Evolutionary conservation across 306 rosid genomes (phyloP).

Genomic region (Medicago lupulina): DNA sequence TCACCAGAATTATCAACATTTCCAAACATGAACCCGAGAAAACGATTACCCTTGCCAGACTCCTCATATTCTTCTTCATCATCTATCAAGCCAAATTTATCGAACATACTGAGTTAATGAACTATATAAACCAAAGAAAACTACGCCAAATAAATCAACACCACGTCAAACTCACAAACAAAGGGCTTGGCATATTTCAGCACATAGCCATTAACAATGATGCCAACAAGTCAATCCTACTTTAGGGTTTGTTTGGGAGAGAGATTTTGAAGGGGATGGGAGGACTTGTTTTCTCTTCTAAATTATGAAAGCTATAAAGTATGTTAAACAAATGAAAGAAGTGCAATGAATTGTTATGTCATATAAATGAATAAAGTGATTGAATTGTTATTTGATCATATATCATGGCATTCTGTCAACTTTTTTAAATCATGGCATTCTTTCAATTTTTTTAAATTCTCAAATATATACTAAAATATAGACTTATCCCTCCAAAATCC

Average conservation of each 20-base stretch:
- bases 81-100: constrained; percentile 50
- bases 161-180: not conserved
- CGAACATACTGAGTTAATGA: constrained; percentile 32
- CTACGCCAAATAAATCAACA: constrained; percentile 8
- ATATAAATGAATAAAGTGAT: too few species aligned
- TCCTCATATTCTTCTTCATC: constrained; percentile 90
- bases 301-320: too few species aligned
- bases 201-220: constrained; percentile 15
- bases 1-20: constrained; percentile 94
- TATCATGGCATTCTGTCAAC: too few species aligned
- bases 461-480: too few species aligned
- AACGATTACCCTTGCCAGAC: constrained; percentile 70
- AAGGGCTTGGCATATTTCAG: constrained; percentile 1
- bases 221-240: constrained; percentile 10
- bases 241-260: not conserved
- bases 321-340: too few species aligned
- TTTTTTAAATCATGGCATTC: too few species aligned
- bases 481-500: too few species aligned
- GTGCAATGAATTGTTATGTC: too few species aligned
- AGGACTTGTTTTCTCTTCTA: too few species aligned
- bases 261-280: too few species aligned
- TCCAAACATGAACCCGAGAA: constrained; percentile 94
- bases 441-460: too few species aligned
- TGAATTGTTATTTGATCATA: too few species aligned
- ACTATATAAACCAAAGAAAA: constrained; percentile 34